Percentiles rank a stretch among this genome's conserved stretches.
phyloP scores from a whole-genome alignment of 2,329 filamentous ascomycete genomes.

The Nemania abortiva region DNA sequence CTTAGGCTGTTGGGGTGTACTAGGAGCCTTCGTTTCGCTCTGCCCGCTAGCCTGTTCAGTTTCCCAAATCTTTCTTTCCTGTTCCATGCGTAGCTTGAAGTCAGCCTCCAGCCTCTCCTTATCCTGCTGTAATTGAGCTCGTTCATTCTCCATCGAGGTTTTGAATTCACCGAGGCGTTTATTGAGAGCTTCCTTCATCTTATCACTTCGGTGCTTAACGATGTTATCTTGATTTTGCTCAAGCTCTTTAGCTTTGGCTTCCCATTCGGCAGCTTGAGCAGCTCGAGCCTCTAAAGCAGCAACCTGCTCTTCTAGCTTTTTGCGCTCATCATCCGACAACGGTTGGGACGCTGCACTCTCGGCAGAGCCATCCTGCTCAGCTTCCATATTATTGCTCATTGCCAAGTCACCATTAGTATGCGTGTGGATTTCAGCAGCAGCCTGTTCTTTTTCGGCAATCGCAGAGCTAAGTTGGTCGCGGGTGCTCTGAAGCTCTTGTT shows the following conservation, averaged over 20 bases:
- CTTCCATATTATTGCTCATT: slow-evolving; percentile 48
- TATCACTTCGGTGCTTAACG: slow-evolving; percentile 74
- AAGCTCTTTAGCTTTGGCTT: slow-evolving; percentile 72
- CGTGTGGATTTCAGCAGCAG: slow-evolving; percentile 58
- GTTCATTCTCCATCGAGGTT: slow-evolving; percentile 59
- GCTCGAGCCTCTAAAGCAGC: slow-evolving; percentile 71
- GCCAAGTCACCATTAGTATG: slow-evolving; percentile 48
- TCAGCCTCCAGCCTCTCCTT: slow-evolving; percentile 72
- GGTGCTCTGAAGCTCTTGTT: slow-evolving; percentile 69
- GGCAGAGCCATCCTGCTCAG: slow-evolving; percentile 39
- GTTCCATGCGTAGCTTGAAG: slow-evolving; percentile 48
- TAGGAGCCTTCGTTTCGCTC: slow-evolving; percentile 44
- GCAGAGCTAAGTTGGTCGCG: slow-evolving; percentile 71
- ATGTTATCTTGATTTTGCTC: slow-evolving; percentile 72
- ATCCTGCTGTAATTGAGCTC: slow-evolving; percentile 72
- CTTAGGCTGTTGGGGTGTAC: slow-evolving; percentile 57
- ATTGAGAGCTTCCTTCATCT: slow-evolving; percentile 76
- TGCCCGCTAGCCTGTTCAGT: slow-evolving; percentile 41
- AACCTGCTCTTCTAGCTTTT: slow-evolving; percentile 72
- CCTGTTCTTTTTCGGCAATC: slow-evolving; percentile 73
- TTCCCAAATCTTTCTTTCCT: slow-evolving; percentile 51
- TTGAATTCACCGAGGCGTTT: slow-evolving; percentile 77
- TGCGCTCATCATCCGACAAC: slow-evolving; percentile 69
- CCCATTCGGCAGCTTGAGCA: slow-evolving; percentile 71
- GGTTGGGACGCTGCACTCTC: slow-evolving; percentile 39